Base-by-base conservation (phyloP, 2,329 filamentous ascomycete genomes). In the Fusarium subtropicale region DNA sequence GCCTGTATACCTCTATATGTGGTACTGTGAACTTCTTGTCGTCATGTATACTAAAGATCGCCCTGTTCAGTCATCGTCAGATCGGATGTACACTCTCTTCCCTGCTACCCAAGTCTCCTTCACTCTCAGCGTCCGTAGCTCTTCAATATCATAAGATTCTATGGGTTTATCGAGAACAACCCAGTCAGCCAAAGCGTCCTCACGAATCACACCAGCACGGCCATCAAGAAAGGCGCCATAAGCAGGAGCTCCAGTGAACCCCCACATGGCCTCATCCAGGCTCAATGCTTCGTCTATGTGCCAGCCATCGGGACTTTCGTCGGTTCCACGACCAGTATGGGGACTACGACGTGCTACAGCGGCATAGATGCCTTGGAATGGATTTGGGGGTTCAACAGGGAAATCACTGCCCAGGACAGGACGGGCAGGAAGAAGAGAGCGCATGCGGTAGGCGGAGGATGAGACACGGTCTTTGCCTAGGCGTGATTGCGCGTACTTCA, bases 31-130 rank as follows among this genome's bases (percentile, higher is more conserved):
- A 50, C 36, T 67, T 44, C 42, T 59, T 30, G 33, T 36, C 47
- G 15, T 18, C 18, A n/a, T 22, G 3, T 18, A n/a, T 52, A 22
- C 51, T 39, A 39, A 24, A 33, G 46, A 34, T 12, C 20, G 7
- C 31, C 26, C 15, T 22, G 22, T 33, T 34, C 50, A 61, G 24
- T 59, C 42, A 12, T 56, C 26, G 22, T 31, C 39, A 44, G 53
- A 48, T 47, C 45, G 60, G 2, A 51, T 45, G 53, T 85, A 88
- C 0, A 88, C 86, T 54, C 68, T 79, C 72, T 71, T 82, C 0
- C 90, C 90, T 4, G 81, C 88, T 36, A 92, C 85, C 90, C 90
- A 92, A 1, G 90, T 92, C 80, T 92, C 90, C 64, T 79, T 82
- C 3, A 92, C 89, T 50, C 77, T 82, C 10, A 90, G 73, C 7